Base-by-base conservation (phyloP, 2,329 filamentous ascomycete species). In the Curvularia eragrostidis region DNA sequence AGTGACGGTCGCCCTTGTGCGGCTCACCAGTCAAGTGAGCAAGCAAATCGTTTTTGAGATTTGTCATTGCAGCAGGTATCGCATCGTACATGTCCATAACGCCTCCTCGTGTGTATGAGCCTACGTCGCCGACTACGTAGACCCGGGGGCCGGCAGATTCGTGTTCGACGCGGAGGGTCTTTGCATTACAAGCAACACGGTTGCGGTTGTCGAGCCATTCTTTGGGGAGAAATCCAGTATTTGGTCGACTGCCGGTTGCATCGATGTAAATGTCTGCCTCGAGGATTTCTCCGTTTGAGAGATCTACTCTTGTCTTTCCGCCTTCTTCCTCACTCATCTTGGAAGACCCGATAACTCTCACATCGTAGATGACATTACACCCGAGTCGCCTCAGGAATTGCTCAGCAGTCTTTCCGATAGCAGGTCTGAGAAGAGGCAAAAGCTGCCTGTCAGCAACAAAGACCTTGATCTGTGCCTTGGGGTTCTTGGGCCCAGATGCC, bases 231-330 rank as follows among this genome's bases (percentile, higher is more conserved):
- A 82, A 87, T 32, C 73, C 74, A 26, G 80, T 84, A 70, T 85
- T 86, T 0, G 84, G 84, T 15, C 75, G 72, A 9, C 78, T 79
- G 18, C 84, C 85, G 1, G 80, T 82, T 8, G 82, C 82, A 18
- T 82, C 79, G 58, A 87, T 81, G 69, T 84, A 86, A 49, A 85
- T 68, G 62, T 87, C 84, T 5, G 80, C 79, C 0, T 77, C 76
- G 56, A 83, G 64, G 3, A 75, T 78, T 52, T 81, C 77, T 42
- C 84, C 84, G 62, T 82, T 81, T 52, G 70, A 73, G 10, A 77
- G 70, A 54, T 73, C 62, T 15, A 76, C 64, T 30, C 84, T 67
- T 1, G 78, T 77, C 60, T 82, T 83, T 46, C 75, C 76, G 36
- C 74, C 78, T 26, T 77, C 73, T 2, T 68, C 64, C 1, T 70